Conservation (phyloP, 2,329 filamentous ascomycete species). For the Fusarium chuoi region DNA sequence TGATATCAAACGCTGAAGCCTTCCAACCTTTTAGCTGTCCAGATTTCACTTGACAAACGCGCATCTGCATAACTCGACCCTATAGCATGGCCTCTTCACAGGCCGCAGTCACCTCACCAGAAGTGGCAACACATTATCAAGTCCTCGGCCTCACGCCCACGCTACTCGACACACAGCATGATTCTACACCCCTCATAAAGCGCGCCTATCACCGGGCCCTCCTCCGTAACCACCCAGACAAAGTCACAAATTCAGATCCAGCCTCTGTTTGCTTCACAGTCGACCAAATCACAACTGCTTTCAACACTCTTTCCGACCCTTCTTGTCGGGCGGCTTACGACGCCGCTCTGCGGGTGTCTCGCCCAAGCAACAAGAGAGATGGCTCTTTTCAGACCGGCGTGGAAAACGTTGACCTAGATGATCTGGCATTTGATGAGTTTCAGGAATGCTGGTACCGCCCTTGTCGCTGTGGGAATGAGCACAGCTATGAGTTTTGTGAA, state of each 20-base stretch:
- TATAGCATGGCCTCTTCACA: slow-evolving; percentile 20
- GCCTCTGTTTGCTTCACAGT: slow-evolving; percentile 63
- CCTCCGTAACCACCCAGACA: slow-evolving; percentile 74
- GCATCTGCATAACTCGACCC: neutral
- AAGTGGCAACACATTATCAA: slow-evolving; percentile 65
- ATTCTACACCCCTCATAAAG: slow-evolving; percentile 63
- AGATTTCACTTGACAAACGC: neutral
- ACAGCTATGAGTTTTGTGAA: slow-evolving; percentile 69
- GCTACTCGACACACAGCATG: slow-evolving; percentile 56
- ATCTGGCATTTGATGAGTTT: slow-evolving; percentile 64
- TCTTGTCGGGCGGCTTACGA: slow-evolving; percentile 65
- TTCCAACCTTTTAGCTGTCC: neutral
- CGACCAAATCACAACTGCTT: slow-evolving; percentile 72
- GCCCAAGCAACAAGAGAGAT: slow-evolving; percentile 34
- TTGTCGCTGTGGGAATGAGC: slow-evolving; percentile 72
- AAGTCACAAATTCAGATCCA: slow-evolving; percentile 46
- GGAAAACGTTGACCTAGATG: slow-evolving; percentile 73
- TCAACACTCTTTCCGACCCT: slow-evolving; percentile 64
- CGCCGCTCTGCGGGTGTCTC: slow-evolving; percentile 54
- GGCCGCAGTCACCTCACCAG: neutral
- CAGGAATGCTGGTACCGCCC: slow-evolving; percentile 63
- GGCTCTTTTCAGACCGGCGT: slow-evolving; percentile 65
- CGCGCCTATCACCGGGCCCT: slow-evolving; percentile 73
- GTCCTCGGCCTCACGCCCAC: slow-evolving; percentile 66
- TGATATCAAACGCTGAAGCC: slow-evolving; percentile 31